phyloP scores from a whole-genome alignment of 164 flowering plant species.

The Akebia trifoliata region DNA sequence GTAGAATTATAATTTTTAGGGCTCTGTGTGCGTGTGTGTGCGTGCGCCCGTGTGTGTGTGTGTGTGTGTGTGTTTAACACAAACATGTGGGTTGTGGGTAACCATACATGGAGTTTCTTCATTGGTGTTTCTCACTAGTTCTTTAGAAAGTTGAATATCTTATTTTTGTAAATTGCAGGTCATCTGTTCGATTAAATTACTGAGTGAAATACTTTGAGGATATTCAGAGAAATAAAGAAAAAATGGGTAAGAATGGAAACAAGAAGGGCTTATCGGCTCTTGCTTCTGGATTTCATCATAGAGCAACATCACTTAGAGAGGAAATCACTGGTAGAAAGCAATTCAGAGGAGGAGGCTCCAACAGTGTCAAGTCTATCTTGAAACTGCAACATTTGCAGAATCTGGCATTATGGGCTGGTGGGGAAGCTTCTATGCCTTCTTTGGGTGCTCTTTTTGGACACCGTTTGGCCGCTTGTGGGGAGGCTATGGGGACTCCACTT shows the following conservation, averaged over 20 bases:
- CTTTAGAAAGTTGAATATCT: too few relatives aligned
- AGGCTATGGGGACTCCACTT: slow-evolving; percentile 36
- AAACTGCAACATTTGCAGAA: slow-evolving; percentile 56
- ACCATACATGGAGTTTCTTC: too few relatives aligned
- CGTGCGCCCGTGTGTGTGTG: too few relatives aligned
- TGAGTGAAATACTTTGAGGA: not conserved
- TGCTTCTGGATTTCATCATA: slow-evolving; percentile 16
- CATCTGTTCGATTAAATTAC: not conserved
- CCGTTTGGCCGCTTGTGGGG: slow-evolving; percentile 39
- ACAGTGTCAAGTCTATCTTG: slow-evolving; percentile 30
- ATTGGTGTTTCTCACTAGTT: too few relatives aligned
- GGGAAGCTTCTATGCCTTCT: slow-evolving; percentile 48
- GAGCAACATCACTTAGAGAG: slow-evolving; percentile 28
- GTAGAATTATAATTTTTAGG: too few relatives aligned
- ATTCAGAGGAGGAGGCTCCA: slow-evolving; percentile 2
- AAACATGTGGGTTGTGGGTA: too few relatives aligned
- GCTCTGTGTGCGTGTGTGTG: too few relatives aligned
- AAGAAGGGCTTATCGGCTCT: slow-evolving; percentile 7
- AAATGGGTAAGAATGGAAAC: slow-evolving; percentile 22
- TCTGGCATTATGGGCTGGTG: slow-evolving; percentile 53
- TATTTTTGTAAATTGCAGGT: not conserved
- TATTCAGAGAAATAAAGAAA: too few relatives aligned
- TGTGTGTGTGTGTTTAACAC: too few relatives aligned
- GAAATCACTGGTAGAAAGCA: slow-evolving; percentile 27
- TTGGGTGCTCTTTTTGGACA: slow-evolving; percentile 57